These are phyloP conservation scores for Turritis glabra DNA, from an alignment of 345 rosid species.

Conservation along the genomic window DNA sequence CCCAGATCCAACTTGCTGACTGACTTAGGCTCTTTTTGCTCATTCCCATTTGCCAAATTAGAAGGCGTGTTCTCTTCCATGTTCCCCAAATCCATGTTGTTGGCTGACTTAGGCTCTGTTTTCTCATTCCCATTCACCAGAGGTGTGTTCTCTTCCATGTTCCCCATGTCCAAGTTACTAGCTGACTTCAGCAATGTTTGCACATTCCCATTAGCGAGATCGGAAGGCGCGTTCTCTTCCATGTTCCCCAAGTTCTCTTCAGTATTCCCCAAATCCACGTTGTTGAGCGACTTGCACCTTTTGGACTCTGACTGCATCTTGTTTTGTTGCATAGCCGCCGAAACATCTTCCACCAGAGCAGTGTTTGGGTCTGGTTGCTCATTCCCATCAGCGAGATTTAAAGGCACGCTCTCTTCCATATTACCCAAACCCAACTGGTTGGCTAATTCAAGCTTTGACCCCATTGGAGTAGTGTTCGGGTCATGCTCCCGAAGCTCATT, in stretches of 20 bases:
- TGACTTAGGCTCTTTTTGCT: background rate
- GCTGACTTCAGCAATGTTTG: background rate
- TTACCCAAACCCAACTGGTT: slow-evolving; percentile 9
- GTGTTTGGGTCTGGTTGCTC: slow-evolving; percentile 3
- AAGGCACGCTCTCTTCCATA: slow-evolving; percentile 24
- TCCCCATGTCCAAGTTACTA: background rate
- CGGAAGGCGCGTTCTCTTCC: background rate
- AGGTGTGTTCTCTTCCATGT: no score
- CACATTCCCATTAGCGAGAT: background rate
- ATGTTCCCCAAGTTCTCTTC: background rate
- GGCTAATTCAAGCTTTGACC: slow-evolving; percentile 1
- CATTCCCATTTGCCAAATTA: background rate
- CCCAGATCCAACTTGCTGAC: background rate
- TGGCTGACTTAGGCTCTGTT: no score
- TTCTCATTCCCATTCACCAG: no score
- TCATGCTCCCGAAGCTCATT: slow-evolving; percentile 2
- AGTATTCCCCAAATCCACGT: slow-evolving; percentile 7
- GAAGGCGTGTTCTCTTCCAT: background rate
- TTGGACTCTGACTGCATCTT: slow-evolving; percentile 10
- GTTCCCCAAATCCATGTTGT: no score
- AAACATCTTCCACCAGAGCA: slow-evolving; percentile 16
- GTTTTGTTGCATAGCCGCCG: background rate
- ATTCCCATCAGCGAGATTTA: slow-evolving; percentile 19
- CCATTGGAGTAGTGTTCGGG: slow-evolving; percentile 18
- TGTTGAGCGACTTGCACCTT: background rate